A percentile compares a stretch with the other conserved stretches of the same genome.
Evolutionary conservation across 768 basidiomycete genomes (phyloP).

Genomic region (Tylopilus cervinicoccineus): DNA sequence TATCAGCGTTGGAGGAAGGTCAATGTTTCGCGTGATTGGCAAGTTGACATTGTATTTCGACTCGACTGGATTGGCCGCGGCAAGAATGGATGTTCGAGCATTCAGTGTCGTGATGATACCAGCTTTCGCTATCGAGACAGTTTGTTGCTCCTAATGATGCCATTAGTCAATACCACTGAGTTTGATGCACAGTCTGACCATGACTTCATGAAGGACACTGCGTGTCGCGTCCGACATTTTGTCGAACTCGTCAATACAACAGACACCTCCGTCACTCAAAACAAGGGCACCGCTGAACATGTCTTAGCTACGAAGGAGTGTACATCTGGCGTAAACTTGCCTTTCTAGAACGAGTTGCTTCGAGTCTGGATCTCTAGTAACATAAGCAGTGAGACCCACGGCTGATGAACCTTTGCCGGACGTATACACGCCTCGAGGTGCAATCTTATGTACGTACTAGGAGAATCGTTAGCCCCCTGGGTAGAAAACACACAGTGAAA

Average conservation of each 20-base stretch:
- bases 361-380: conserved; percentile 96
- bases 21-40: conserved; percentile 94
- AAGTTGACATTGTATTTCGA: conserved; percentile 91
- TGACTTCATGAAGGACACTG: conserved; percentile 98
- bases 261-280: conserved; percentile 93
- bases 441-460: conserved; percentile 98
- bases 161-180: neutral
- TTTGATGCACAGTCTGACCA: conserved; percentile 50
- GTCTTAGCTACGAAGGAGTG: conserved; percentile 1
- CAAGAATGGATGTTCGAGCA: conserved; percentile 95
- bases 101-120: conserved; percentile 99
- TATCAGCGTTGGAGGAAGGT: conserved; percentile 95
- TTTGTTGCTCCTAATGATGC: conserved; percentile 90
- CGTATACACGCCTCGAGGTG: conserved; percentile 95
- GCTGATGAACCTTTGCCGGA: conserved; percentile 98
- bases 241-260: conserved; percentile 99
- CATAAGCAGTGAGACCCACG: conserved; percentile 97
- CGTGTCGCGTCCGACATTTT: conserved; percentile 99
- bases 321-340: conserved; percentile 36
- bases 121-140: conserved; percentile 97
- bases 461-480: neutral
- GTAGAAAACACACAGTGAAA: neutral
- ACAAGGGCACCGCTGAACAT: conserved; percentile 81
- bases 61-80: conserved; percentile 95
- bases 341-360: conserved; percentile 98